Percentiles rank a stretch among this genome's conserved stretches.
These are phyloP conservation scores for Cladophialophora immunda DNA, from an alignment of 2,329 filamentous ascomycete species.

Conservation along the genomic window DNA sequence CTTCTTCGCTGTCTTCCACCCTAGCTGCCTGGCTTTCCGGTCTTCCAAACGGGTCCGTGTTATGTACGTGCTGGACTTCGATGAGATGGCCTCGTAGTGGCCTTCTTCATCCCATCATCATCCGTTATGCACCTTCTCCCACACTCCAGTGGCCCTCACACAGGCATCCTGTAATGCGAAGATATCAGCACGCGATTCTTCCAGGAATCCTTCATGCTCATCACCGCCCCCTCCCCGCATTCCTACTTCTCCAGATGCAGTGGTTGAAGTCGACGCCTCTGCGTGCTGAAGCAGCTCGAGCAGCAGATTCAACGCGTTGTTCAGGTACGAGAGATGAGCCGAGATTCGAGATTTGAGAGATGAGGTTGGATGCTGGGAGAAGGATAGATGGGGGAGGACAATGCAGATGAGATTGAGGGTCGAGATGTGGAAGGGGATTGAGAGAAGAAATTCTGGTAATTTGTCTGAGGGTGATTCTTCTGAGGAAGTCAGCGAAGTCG, in stretches of 20 bases:
- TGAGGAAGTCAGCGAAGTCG: background rate
- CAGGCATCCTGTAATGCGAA: slow-evolving; percentile 39
- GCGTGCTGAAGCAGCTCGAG: slow-evolving; percentile 31
- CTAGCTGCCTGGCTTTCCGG: too few relatives aligned
- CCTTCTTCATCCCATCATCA: background rate
- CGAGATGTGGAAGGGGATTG: slow-evolving; percentile 40
- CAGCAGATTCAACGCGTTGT: slow-evolving; percentile 20
- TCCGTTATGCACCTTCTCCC: slow-evolving; percentile 8
- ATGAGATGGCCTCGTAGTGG: background rate
- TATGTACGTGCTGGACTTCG: background rate
- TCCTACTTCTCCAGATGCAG: background rate
- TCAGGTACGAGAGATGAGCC: slow-evolving; percentile 24
- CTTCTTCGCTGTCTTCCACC: background rate
- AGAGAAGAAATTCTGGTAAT: slow-evolving; percentile 31
- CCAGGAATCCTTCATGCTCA: slow-evolving; percentile 17
- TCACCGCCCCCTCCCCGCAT: slow-evolving; percentile 5
- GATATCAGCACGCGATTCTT: slow-evolving; percentile 36
- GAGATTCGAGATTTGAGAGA: slow-evolving; percentile 16
- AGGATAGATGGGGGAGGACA: slow-evolving; percentile 27
- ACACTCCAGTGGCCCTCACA: slow-evolving; percentile 19
- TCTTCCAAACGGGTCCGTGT: too few relatives aligned
- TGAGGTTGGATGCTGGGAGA: background rate
- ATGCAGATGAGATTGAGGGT: slow-evolving; percentile 39
- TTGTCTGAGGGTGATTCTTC: slow-evolving; percentile 19
- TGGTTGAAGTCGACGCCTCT: background rate